A percentile compares a stretch with the other conserved stretches of the same genome.
phyloP scores from a whole-genome alignment of 2,329 filamentous ascomycete genomes.

The Pezicula radicicola region DNA sequence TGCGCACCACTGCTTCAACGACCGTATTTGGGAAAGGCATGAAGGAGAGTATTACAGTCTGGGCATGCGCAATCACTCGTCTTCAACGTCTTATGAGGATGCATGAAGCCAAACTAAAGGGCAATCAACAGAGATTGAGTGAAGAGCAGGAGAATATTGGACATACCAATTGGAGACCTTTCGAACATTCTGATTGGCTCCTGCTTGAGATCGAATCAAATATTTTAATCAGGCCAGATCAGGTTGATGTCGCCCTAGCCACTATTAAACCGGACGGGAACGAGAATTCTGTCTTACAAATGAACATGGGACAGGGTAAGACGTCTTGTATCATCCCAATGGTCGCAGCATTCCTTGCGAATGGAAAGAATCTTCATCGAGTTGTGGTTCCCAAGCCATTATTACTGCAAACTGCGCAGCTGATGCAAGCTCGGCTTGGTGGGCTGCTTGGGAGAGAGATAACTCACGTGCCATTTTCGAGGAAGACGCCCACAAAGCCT shows the following conservation, averaged over 20 bases:
- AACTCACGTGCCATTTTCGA: conserved; percentile 44
- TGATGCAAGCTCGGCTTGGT: conserved; percentile 40
- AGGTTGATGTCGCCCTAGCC: conserved; percentile 58
- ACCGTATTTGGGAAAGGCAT: conserved; percentile 29
- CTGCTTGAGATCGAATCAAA: conserved; percentile 65
- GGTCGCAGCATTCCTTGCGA: conserved; percentile 41
- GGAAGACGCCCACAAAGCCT: conserved; percentile 33
- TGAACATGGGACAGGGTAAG: conserved; percentile 63
- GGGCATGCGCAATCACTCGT: conserved; percentile 35
- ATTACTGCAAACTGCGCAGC: conserved; percentile 41
- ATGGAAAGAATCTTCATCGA: conserved; percentile 36
- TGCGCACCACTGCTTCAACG: conserved; percentile 30
- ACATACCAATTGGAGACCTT: conserved; percentile 32
- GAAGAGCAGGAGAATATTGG: conserved; percentile 37
- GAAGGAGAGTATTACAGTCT: conserved; percentile 34
- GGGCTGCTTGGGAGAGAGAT: conserved; percentile 39
- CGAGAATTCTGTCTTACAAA: conserved; percentile 58
- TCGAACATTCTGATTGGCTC: conserved; percentile 56
- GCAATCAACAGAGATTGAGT: conserved; percentile 25
- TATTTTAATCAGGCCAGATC: conserved; percentile 57
- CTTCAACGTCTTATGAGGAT: conserved; percentile 43
- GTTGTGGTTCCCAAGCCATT: conserved; percentile 43
- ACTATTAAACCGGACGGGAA: conserved; percentile 52
- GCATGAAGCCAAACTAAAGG: conserved; percentile 30
- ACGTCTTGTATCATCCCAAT: conserved; percentile 55